A percentile compares a stretch with the other conserved stretches of the same genome.
These are phyloP conservation scores for Mycotypha africana DNA, from an alignment of 371 early-diverging fungal species.

Conservation along the genomic window DNA sequence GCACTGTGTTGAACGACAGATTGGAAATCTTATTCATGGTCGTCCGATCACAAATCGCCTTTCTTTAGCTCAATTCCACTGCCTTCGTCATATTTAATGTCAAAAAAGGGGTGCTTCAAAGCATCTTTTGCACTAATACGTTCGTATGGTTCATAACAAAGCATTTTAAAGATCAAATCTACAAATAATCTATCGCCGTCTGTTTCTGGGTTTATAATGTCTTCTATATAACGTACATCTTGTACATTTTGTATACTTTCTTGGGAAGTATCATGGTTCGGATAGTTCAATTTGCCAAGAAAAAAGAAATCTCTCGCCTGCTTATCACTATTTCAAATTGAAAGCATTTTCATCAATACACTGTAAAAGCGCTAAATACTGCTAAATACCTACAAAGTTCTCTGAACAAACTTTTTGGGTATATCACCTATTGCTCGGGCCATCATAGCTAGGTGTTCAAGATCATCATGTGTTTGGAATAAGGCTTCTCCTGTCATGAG, in stretches of 20 bases:
- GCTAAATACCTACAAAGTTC: too few species aligned
- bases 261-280: conserved; percentile 54
- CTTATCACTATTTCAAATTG: too few species aligned
- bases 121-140: conserved; percentile 84
- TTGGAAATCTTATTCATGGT: too few species aligned
- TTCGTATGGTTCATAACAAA: conserved; percentile 82
- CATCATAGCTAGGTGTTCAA: conserved; percentile 76
- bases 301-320: too few species aligned
- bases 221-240: conserved; percentile 53
- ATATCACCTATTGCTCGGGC: conserved; percentile 52
- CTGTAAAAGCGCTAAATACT: too few species aligned
- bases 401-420: conserved; percentile 12
- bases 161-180: conserved; percentile 73
- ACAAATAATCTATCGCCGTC: conserved; percentile 30
- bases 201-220: conserved; percentile 29
- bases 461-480: conserved; percentile 89
- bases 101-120: conserved; percentile 80
- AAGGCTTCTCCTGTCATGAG: conserved; percentile 92
- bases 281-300: conserved; percentile 58
- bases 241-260: conserved; percentile 68
- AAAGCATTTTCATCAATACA: too few species aligned
- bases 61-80: too few species aligned
- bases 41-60: too few species aligned
- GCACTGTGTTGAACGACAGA: too few species aligned
- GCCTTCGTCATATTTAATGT: conserved; percentile 30